Evolutionary conservation across 345 rosid genomes (phyloP).

Genomic region (Eucalyptus marginata): DNA sequence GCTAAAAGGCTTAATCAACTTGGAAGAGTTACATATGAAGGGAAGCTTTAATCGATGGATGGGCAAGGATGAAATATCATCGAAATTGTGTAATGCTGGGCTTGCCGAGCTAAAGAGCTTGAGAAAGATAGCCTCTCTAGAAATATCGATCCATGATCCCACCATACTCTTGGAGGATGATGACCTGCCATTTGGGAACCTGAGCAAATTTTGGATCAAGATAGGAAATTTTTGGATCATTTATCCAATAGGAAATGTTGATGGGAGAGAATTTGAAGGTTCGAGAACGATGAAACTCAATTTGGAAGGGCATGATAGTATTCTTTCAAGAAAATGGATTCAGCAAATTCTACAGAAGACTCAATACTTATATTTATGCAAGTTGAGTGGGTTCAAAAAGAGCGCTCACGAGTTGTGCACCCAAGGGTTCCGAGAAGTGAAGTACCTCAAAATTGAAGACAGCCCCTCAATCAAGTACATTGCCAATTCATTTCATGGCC

Average conservation of each 20-base stretch:
- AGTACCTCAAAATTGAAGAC: background rate
- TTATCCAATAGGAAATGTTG: background rate
- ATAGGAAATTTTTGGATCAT: background rate
- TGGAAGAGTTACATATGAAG: background rate
- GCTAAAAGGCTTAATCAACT: background rate
- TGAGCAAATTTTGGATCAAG: background rate
- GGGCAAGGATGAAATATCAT: background rate
- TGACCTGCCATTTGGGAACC: background rate
- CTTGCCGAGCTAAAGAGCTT: background rate
- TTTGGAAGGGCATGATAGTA: background rate
- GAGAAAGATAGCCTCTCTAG: accelerated
- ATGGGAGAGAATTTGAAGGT: too few relatives aligned
- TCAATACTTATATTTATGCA: background rate
- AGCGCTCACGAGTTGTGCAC: background rate
- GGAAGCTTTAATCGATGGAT: background rate
- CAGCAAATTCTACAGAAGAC: background rate
- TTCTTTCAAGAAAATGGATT: background rate
- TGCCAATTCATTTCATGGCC: background rate
- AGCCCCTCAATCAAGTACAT: background rate
- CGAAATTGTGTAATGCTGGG: background rate
- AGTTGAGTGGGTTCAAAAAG: background rate
- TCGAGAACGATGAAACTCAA: too few relatives aligned
- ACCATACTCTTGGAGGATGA: accelerated
- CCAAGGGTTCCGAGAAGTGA: background rate
- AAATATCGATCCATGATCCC: background rate